These are phyloP conservation scores for Trichosporon sp. DNA, from an alignment of 1,284 basidiomycete genomes.

Conservation along the genomic window DNA sequence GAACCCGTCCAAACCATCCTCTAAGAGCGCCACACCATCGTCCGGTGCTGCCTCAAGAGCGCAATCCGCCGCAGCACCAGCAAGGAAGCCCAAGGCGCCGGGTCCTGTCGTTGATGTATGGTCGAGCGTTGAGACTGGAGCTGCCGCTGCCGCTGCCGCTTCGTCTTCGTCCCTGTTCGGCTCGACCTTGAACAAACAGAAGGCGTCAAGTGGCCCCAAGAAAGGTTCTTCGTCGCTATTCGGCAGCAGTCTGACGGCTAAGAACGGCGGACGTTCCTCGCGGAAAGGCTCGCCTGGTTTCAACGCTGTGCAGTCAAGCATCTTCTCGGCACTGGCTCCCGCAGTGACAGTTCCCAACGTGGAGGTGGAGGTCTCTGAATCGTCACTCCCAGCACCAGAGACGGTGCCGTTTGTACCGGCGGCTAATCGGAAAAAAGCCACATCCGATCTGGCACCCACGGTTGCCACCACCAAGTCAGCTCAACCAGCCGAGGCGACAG, in stretches of 20 bases:
- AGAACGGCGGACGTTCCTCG: background rate
- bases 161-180: constrained; percentile 23
- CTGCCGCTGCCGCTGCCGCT: background rate
- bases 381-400: constrained; percentile 45
- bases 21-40: background rate
- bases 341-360: background rate
- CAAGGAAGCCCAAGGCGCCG: background rate
- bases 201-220: constrained; percentile 18
- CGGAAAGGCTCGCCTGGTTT: constrained; percentile 26
- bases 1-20: background rate
- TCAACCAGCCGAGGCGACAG: background rate
- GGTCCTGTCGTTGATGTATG: constrained; percentile 17
- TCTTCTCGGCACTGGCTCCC: constrained; percentile 16
- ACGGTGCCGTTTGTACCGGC: constrained; percentile 66
- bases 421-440: constrained; percentile 40
- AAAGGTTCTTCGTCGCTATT: constrained; percentile 21
- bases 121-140: constrained; percentile 8
- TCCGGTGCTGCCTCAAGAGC: background rate
- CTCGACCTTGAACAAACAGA: constrained; percentile 9
- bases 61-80: background rate
- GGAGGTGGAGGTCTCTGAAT: background rate
- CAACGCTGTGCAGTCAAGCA: constrained; percentile 16
- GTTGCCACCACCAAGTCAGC: background rate
- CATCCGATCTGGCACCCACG: constrained; percentile 3
- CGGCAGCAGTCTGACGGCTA: constrained; percentile 13